Conservation (phyloP, 1,284 basidiomycete species). For the Puccinia polysora region DNA sequence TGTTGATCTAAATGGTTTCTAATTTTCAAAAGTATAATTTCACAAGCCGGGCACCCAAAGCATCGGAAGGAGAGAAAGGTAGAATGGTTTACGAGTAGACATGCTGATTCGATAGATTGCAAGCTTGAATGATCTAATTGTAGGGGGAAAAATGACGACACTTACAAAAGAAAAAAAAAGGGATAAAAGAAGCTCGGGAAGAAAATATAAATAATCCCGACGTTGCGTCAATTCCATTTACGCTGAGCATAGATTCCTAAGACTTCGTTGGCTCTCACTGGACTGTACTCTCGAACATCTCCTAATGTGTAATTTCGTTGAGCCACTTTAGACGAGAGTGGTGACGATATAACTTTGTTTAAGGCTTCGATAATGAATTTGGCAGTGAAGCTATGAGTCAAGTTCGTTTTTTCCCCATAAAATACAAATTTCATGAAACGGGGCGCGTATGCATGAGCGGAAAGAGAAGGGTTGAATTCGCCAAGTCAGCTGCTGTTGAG, state of each 20-base stretch:
- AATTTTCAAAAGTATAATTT: too few species aligned
- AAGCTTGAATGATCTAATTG: background rate
- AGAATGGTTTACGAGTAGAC: too few species aligned
- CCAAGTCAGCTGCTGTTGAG: too few species aligned
- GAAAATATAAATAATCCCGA: background rate
- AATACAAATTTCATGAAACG: too few species aligned
- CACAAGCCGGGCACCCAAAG: too few species aligned
- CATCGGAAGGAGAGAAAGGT: background rate
- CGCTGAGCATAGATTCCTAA: conserved; percentile 18
- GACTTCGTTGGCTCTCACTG: conserved; percentile 6
- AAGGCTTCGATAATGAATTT: conserved; percentile 9
- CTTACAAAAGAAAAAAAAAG: background rate
- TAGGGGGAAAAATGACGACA: background rate
- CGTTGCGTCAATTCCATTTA: conserved; percentile 31
- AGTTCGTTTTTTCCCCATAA: background rate
- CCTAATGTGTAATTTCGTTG: conserved; percentile 13
- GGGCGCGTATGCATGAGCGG: too few species aligned
- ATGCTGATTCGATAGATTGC: background rate
- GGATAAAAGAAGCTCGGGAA: background rate
- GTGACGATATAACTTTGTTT: background rate
- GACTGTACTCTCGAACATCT: conserved; percentile 12
- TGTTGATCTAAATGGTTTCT: too few species aligned
- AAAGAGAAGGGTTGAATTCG: too few species aligned
- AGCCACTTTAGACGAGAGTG: background rate
- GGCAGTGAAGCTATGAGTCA: conserved; percentile 3